Base-by-base conservation (phyloP, 225 moss, liverwort and hornwort genomes). In the Rhytidiadelphus loreus region DNA sequence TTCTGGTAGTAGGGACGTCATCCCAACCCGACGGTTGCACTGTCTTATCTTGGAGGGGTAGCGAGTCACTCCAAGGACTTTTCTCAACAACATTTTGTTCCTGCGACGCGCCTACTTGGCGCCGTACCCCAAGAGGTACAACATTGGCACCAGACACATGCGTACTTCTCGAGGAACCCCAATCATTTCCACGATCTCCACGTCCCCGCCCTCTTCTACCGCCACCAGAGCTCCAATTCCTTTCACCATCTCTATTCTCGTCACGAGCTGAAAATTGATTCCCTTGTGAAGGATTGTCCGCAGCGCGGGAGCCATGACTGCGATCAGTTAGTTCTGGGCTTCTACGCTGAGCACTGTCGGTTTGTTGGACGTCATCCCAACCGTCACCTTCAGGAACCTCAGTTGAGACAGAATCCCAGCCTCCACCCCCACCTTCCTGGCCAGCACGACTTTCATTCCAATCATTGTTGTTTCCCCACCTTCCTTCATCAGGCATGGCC, bases 131-230 rank as follows among this genome's bases (percentile, higher is more conserved):
- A 50, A 93, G 90, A 60, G 76, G 68, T 50, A 81, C 57, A 81
- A 75, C 85, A 88, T 95, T 96, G 30, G 95, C 93, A 71, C 96
- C 96, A 28, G 96, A 89, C 58, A 79, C 77, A 86, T 83, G 60
- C 16, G 74, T 7, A 53, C 59, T 89, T 83, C 78, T 81, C 48
- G 35, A 76, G 32, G 68, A 37, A 81, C 76, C 83, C 85, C 88
- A 83, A 73, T 90, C 90, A 39, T 90, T 83, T 48, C 71, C 87
- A 74, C 58, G 60, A 82, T 77, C 71, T 86, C 87, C 87, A 41
- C 90, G 89, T 79, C 89, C 86, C 50, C 86, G 84, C n/a, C 88
- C 89, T 81, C 88, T 80, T 50, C 87, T 83, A 65, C 83, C 85
- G 24, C 90, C 89, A 57, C 86, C 83, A 74, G 84, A 88, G 88